Conservation (phyloP, 164 flowering plant species). For the Amborella trichopoda region DNA sequence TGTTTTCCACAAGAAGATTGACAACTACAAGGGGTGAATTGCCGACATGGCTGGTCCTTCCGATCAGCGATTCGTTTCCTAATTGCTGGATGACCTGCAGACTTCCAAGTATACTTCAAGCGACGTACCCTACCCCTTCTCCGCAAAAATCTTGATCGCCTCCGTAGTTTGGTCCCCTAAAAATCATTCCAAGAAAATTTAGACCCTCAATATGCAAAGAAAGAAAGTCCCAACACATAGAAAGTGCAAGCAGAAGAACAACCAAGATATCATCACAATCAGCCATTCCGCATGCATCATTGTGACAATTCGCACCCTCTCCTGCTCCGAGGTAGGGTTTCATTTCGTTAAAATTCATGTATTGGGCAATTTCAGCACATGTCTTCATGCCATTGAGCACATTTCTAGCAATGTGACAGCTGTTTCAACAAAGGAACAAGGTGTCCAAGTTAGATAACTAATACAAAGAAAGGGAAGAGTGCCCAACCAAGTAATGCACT, state of each 20-base stretch:
- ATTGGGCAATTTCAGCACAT: slow-evolving; percentile 72
- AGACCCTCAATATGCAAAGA: slow-evolving; percentile 4
- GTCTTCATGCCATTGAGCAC: slow-evolving; percentile 82
- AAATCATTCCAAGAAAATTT: slow-evolving; percentile 1
- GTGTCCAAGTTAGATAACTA: not conserved
- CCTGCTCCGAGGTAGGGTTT: slow-evolving; percentile 29
- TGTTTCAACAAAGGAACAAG: slow-evolving; percentile 16
- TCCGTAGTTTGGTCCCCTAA: slow-evolving; percentile 59
- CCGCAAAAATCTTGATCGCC: slow-evolving; percentile 85
- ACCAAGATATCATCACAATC: slow-evolving; percentile 44
- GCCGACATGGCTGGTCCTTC: slow-evolving; percentile 94
- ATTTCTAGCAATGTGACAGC: slow-evolving; percentile 91
- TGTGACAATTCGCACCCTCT: slow-evolving; percentile 40
- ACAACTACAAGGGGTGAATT: slow-evolving; percentile 90
- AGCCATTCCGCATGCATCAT: slow-evolving; percentile 51
- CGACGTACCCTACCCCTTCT: slow-evolving; percentile 96
- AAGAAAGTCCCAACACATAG: slow-evolving; percentile 2
- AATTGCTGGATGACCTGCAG: slow-evolving; percentile 87
- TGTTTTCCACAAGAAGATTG: slow-evolving; percentile 87
- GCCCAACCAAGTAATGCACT: no score
- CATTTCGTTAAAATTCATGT: slow-evolving; percentile 54
- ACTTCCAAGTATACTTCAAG: slow-evolving; percentile 89
- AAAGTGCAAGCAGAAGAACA: slow-evolving; percentile 1
- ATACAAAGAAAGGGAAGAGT: no score
- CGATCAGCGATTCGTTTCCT: slow-evolving; percentile 87